Conservation (phyloP, 164 flowering plant species). For the Dillenia turbinata region DNA sequence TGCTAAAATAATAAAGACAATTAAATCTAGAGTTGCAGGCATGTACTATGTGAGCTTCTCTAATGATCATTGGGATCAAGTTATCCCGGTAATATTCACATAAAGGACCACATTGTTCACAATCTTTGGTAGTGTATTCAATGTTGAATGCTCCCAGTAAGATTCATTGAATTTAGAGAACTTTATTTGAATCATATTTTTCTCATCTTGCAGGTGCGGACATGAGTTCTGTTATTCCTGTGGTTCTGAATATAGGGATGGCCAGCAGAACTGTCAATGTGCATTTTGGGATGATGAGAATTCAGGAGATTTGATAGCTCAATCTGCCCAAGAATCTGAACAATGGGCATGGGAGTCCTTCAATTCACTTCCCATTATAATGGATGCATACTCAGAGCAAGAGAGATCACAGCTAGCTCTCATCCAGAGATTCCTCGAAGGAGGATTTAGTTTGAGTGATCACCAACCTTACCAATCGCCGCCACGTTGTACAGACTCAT, state of each 20-base stretch:
- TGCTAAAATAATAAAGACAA: too few species aligned
- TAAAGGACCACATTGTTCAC: too few species aligned
- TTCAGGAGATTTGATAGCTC: slow-evolving; percentile 28
- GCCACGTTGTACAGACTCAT: slow-evolving; percentile 76
- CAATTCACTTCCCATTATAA: slow-evolving; percentile 51
- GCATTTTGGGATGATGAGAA: slow-evolving; percentile 72
- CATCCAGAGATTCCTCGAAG: slow-evolving; percentile 85
- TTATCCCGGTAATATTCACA: too few species aligned
- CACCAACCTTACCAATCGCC: slow-evolving; percentile 70
- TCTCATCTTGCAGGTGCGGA: slow-evolving; percentile 60
- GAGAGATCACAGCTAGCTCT: slow-evolving; percentile 84
- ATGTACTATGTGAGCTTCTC: too few species aligned
- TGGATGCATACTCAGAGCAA: slow-evolving; percentile 82
- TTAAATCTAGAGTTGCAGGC: too few species aligned
- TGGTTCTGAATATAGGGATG: slow-evolving; percentile 69
- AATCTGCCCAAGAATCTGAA: slow-evolving; percentile 44
- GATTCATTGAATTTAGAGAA: too few species aligned
- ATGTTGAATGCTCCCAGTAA: too few species aligned
- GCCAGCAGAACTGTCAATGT: slow-evolving; percentile 74
- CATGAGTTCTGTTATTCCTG: slow-evolving; percentile 90
- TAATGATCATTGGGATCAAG: too few species aligned
- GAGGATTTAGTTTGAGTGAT: slow-evolving; percentile 76
- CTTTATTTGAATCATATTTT: not conserved
- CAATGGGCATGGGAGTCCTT: slow-evolving; percentile 91
- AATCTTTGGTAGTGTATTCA: too few species aligned